Base-by-base conservation (phyloP, 2,329 filamentous ascomycete species). In the Pseudocercospora musae region DNA sequence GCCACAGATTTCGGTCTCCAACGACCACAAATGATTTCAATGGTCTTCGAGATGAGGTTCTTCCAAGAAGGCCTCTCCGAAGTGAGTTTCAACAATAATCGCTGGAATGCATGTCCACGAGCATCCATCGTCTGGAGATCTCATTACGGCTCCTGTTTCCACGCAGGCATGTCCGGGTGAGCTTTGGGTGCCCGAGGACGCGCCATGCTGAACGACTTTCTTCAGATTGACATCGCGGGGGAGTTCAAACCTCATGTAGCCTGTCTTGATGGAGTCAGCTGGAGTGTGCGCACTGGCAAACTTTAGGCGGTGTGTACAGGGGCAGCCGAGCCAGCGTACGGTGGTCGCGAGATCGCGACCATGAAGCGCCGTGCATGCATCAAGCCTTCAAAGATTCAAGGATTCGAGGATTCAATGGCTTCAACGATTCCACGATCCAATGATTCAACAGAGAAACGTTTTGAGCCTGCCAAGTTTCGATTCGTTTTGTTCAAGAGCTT, bases 271-370 rank as follows among this genome's bases (percentile, higher is more conserved):
- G 29, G 27, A 40, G 20, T 13, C 10, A 29, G 52, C 23, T 23
- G 52, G 52, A 54, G 52, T 54, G 52, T 37, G 52, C 52, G 52
- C 52, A 54, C 21, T 37, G 52, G 52, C 52, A 54, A 40, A 40
- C 52, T 40, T 40, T 10, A 33, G 52, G 21, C 52, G 52, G 31
- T 54, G 52, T 40, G 29, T 54, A 54, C 33, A n/a, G 18, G 15
- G 18, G 10, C 9, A 54, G 10, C 42, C 42, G n/a, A n/a, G 10
- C 8, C 27, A 4, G 9, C 25, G 49, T 37, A 40, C 29, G 29
- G 18, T 54, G 52, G 27, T 54, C 29, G 29, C 48, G 18, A 33
- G 52, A 33, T 15, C 31, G 31, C 31, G 31, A 54, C 52, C 31
- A 13, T 21, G 20, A 15, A 54, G 48, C 48, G 13, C 37, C 7